These are phyloP conservation scores for Apophysomyces trapeziformis DNA, from an alignment of 371 early-diverging fungal genomes.

Conservation along the genomic window DNA sequence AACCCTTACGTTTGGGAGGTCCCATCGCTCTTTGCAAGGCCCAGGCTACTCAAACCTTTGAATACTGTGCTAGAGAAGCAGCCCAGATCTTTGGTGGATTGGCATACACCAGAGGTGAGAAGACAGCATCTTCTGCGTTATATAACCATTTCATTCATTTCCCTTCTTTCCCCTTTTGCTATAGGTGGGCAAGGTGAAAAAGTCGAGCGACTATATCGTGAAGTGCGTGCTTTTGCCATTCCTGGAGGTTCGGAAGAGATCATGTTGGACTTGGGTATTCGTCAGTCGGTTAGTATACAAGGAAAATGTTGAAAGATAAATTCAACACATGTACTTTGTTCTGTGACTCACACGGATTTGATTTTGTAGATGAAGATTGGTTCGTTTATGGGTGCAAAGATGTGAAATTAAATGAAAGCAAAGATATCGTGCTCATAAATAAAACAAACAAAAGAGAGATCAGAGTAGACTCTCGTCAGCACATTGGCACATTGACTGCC, in stretches of 20 bases:
- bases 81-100: slow-evolving; percentile 93
- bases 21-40: slow-evolving; percentile 90
- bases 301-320: slow-evolving; percentile 10
- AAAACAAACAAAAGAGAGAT: slow-evolving; percentile 54
- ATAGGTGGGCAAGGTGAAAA: slow-evolving; percentile 80
- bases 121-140: slow-evolving; percentile 17
- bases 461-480: slow-evolving; percentile 47
- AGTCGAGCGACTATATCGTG: slow-evolving; percentile 86
- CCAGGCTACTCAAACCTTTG: slow-evolving; percentile 84
- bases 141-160: neutral
- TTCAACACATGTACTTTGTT: neutral
- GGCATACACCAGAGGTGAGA: slow-evolving; percentile 74
- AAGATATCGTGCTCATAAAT: slow-evolving; percentile 66
- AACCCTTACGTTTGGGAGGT: slow-evolving; percentile 79
- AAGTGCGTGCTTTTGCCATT: slow-evolving; percentile 86
- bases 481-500: slow-evolving; percentile 88
- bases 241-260: slow-evolving; percentile 77
- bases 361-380: slow-evolving; percentile 55
- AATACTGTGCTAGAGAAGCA: slow-evolving; percentile 89
- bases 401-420: slow-evolving; percentile 27
- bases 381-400: slow-evolving; percentile 66
- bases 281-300: slow-evolving; percentile 45
- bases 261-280: slow-evolving; percentile 72
- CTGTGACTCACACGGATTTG: neutral
- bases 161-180: neutral